Percentiles rank a stretch among this genome's conserved stretches.
phyloP scores from a whole-genome alignment of 805 yeast species.

The Yarrowia hollandica region DNA sequence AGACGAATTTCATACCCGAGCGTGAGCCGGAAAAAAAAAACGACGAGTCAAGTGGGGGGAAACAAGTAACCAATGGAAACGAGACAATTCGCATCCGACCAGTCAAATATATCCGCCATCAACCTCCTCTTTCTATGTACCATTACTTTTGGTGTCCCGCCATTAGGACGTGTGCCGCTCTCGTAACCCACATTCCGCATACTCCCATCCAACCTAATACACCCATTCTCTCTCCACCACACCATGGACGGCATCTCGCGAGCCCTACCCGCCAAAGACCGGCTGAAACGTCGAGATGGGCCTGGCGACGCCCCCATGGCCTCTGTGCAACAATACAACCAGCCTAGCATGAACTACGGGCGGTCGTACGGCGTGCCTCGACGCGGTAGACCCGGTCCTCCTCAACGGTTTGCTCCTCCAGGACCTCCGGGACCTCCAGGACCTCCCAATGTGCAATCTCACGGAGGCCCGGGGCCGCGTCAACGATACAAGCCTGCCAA shows the following conservation, averaged over 20 bases:
- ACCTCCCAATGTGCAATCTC: not conserved
- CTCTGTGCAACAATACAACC: slow-evolving; percentile 17
- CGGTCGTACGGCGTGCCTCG: slow-evolving; percentile 24
- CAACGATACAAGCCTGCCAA: slow-evolving; percentile 23
- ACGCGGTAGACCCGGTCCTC: slow-evolving; percentile 12
- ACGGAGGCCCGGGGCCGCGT: slow-evolving; percentile 17
- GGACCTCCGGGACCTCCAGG: slow-evolving; percentile 3
- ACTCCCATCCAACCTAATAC: slow-evolving; percentile 10
- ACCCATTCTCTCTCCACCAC: not conserved
- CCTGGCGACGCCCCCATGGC: slow-evolving; percentile 26
- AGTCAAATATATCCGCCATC: not conserved
- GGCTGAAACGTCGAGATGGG: slow-evolving; percentile 23
- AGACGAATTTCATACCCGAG: not conserved
- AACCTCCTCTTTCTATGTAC: not conserved
- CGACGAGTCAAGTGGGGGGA: not conserved
- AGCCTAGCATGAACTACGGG: slow-evolving; percentile 20
- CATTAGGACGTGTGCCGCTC: no score
- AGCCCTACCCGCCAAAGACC: slow-evolving; percentile 21
- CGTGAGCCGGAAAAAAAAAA: not conserved
- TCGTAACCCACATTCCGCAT: slow-evolving; percentile 12
- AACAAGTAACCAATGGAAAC: not conserved
- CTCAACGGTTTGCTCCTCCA: slow-evolving; percentile 14
- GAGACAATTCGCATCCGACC: not conserved
- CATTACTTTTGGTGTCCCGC: not conserved
- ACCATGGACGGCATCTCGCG: slow-evolving; percentile 28